These are phyloP conservation scores for Ustilago crameri DNA, from an alignment of 1,284 basidiomycete genomes.

Conservation along the genomic window DNA sequence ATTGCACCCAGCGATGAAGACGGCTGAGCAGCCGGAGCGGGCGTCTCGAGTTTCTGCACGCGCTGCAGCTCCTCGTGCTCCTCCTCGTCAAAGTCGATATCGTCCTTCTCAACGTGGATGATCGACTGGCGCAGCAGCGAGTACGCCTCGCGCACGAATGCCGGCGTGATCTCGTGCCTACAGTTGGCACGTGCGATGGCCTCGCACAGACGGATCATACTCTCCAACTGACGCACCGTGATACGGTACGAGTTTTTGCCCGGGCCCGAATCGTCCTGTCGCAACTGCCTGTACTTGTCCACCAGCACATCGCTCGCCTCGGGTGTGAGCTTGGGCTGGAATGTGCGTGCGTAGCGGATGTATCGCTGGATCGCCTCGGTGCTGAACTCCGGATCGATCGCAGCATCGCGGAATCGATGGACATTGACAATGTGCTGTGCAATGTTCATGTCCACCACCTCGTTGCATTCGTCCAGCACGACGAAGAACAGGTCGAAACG, in stretches of 20 bases:
- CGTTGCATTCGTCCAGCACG: conserved; percentile 96
- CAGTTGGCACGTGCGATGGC: conserved; percentile 98
- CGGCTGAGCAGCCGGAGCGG: conserved; percentile 13
- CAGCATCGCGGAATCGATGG: conserved; percentile 92
- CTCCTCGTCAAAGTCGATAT: conserved; percentile 96
- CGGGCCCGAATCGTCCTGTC: conserved; percentile 86
- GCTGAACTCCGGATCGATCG: conserved; percentile 94
- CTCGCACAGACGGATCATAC: conserved; percentile 95
- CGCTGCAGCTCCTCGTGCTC: conserved; percentile 73
- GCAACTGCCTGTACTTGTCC: conserved; percentile 90
- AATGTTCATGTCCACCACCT: conserved; percentile 89
- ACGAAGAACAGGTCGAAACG: conserved; percentile 99
- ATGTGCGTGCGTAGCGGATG: conserved; percentile 94
- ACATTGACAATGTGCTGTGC: conserved; percentile 98
- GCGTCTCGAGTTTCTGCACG: conserved; percentile 3
- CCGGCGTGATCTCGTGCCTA: conserved; percentile 79
- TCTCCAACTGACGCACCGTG: conserved; percentile 94
- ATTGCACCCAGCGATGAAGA: conserved; percentile 46
- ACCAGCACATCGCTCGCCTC: conserved; percentile 93
- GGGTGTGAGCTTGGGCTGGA: conserved; percentile 84
- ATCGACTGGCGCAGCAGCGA: conserved; percentile 93
- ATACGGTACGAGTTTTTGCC: conserved; percentile 94
- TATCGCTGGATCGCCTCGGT: conserved; percentile 96
- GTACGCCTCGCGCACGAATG: conserved; percentile 95
- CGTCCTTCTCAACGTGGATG: conserved; percentile 99